phyloP scores from a whole-genome alignment of 257 asterid species.

The Echium plantagineum region DNA sequence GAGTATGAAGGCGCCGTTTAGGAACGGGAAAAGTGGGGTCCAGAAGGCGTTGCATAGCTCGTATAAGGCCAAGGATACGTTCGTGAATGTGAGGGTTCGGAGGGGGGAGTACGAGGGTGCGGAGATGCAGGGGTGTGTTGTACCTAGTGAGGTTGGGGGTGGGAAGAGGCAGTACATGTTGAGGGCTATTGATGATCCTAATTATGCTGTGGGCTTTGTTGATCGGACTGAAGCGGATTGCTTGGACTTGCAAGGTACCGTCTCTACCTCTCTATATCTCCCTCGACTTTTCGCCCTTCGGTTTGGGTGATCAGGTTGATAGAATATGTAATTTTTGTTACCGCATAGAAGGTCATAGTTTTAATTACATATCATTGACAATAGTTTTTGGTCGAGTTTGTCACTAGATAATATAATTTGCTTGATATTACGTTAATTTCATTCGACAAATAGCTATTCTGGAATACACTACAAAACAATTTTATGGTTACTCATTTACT shows the following conservation, averaged over 20 bases:
- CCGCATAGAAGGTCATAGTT: no score
- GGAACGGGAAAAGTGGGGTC: conserved; percentile 64
- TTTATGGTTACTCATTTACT: no score
- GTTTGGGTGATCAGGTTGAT: no score
- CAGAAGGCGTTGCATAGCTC: conserved; percentile 58
- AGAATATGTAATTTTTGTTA: no score
- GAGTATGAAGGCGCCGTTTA: conserved; percentile 55
- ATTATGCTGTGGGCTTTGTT: conserved; percentile 69
- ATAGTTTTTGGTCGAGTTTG: no score
- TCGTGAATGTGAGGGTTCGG: conserved; percentile 52
- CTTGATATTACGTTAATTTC: no score
- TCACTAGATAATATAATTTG: no score
- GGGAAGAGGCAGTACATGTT: conserved; percentile 54
- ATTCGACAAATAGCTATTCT: no score
- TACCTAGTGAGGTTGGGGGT: conserved; percentile 61
- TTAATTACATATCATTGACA: no score
- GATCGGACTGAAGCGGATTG: conserved; percentile 80
- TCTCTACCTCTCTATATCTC: no score
- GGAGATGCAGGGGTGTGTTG: conserved; percentile 78
- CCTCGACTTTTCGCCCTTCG: no score
- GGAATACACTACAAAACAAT: no score
- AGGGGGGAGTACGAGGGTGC: conserved; percentile 47
- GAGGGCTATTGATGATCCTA: conserved; percentile 79
- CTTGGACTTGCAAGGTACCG: conserved; percentile 68
- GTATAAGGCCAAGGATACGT: conserved; percentile 54